Percentiles rank a stretch among this genome's conserved stretches.
phyloP scores from a whole-genome alignment of 805 yeast species.

The Yueomyces sp. region DNA sequence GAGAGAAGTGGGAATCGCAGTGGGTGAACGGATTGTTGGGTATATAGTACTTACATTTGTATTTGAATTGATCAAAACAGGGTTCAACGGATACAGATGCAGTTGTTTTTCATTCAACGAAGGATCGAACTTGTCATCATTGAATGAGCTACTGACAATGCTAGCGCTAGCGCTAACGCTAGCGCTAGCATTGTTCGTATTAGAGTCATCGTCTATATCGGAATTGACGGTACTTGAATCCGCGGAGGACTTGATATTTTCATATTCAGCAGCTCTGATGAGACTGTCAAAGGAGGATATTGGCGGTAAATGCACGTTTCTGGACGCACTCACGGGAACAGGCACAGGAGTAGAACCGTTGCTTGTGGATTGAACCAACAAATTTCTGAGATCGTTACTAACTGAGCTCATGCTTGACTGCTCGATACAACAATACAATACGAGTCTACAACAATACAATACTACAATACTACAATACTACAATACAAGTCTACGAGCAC shows the following conservation, averaged over 20 bases:
- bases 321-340: too few relatives aligned
- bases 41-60: not conserved
- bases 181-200: not conserved
- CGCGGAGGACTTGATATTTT: conserved; percentile 1
- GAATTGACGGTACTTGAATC: not conserved
- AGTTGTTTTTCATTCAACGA: not conserved
- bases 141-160: not conserved
- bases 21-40: not conserved
- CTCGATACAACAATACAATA: too few relatives aligned
- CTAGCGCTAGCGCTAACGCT: not conserved
- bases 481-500: too few relatives aligned
- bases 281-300: conserved; percentile 11
- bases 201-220: not conserved
- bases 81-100: not conserved
- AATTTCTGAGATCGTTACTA: too few relatives aligned
- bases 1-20: not conserved
- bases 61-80: not conserved
- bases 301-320: not conserved
- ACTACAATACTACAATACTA: too few relatives aligned
- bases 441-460: too few relatives aligned
- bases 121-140: not conserved
- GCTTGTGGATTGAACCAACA: too few relatives aligned
- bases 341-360: too few relatives aligned
- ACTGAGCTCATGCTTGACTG: too few relatives aligned
- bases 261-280: conserved; percentile 10